Evolutionary conservation across 495 filamentous ascomycete genomes (phyloP), one percentile per base, ranked within the genome.

Genomic region (Penicillium manginii): DNA sequence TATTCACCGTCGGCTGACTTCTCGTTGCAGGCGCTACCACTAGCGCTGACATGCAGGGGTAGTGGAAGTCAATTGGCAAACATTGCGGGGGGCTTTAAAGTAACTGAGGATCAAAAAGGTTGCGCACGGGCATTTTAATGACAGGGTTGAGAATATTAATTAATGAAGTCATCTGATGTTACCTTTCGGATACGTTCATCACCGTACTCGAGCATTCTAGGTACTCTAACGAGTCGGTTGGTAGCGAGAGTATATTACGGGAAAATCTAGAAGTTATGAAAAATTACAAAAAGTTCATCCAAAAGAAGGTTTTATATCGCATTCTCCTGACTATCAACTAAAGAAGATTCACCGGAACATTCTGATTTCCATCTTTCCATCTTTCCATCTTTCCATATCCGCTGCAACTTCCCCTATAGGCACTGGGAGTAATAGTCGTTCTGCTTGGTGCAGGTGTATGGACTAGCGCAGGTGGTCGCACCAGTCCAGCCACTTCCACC

Each of bases 401-500:
- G n/a, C 19, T 7, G 14, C 18, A 6, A 10, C 7, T 21, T 31
- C 8, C 18, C 54, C 45, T 63, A 81, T 66, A 81, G 47, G 50
- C 79, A 81, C 64, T 81, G 78, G 9, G 70, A 78, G 54, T 81
- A 81, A 43, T 62, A 82, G 29, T 76, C 62, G 54, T 69, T 76
- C 62, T 58, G 47, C 54, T 71, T 65, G 35, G 64, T 65, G 64
- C 77, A 81, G 46, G 68, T 76, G 23, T 65, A 74, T 2, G 66
- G 67, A 50, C 66, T 73, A 8, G 42, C 74, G 49, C 83, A 85
- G 14, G 68, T 72, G 1, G 77, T 83, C 50, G 77, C 67, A 7
- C 83, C 83, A 4, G 67, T 77, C 63, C 71, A 84, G n/a, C 70
- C 68, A 12, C 23, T 48, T 1, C 83, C 82, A 45, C 82, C 82